Conservation (phyloP, 1,139 yeast genomes). For the Debaryomyces robertsiae region DNA sequence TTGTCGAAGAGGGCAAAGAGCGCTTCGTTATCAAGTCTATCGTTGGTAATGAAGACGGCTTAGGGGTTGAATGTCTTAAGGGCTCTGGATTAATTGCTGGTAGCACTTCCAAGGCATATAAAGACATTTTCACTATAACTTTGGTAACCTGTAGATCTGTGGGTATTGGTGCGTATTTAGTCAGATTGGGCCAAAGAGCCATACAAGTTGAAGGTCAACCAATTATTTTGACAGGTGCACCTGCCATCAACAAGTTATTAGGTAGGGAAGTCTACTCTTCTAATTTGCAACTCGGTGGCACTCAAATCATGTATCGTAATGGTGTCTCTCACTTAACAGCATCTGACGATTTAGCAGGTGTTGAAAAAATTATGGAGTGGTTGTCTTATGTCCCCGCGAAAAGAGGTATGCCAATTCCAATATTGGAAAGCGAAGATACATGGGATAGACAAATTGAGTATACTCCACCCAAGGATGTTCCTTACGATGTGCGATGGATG, state of each 20-base stretch:
- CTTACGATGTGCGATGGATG: conserved; percentile 94
- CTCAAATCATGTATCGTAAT: conserved; percentile 96
- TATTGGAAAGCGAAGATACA: conserved; percentile 73
- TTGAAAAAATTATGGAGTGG: conserved; percentile 93
- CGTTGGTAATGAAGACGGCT: conserved; percentile 92
- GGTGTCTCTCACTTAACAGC: conserved; percentile 99
- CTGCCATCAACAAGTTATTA: conserved; percentile 92
- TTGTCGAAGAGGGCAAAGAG: conserved; percentile 82
- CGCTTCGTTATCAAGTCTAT: conserved; percentile 81
- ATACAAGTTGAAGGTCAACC: conserved; percentile 99
- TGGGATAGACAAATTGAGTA: conserved; percentile 95
- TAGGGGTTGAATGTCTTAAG: conserved; percentile 96
- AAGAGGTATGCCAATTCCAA: conserved; percentile 89
- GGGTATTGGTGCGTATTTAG: conserved; percentile 98
- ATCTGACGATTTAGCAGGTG: conserved; percentile 93
- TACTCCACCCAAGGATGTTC: conserved; percentile 69
- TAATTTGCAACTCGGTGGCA: conserved; percentile 96
- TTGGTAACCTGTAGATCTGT: conserved; percentile 98
- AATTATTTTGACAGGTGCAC: conserved; percentile 97
- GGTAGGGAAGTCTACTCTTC: conserved; percentile 98
- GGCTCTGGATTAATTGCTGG: conserved; percentile 99
- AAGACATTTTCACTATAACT: conserved; percentile 94
- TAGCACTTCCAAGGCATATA: conserved; percentile 95
- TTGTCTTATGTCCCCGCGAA: conserved; percentile 92
- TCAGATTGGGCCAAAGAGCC: conserved; percentile 97